Evolutionary conservation across 306 rosid genomes (phyloP).

Genomic region (Crotalaria pallida): DNA sequence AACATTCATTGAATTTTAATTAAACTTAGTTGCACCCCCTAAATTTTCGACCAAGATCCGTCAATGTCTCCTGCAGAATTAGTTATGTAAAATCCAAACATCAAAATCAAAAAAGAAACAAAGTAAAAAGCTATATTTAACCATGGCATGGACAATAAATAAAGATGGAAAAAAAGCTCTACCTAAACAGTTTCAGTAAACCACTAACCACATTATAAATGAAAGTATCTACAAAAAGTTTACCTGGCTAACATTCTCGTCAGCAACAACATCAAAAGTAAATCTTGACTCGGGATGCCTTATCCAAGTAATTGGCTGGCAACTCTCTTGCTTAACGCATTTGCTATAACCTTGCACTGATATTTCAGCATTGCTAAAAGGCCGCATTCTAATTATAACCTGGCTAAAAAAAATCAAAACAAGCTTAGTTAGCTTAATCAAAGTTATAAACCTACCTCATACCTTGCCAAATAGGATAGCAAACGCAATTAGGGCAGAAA

Average conservation of each 20-base stretch:
- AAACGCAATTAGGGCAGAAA: too few relatives aligned
- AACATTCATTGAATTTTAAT: too few relatives aligned
- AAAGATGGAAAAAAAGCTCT: too few relatives aligned
- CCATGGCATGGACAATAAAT: not conserved
- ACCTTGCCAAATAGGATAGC: too few relatives aligned
- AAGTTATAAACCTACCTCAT: too few relatives aligned
- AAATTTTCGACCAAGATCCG: too few relatives aligned
- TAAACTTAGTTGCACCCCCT: too few relatives aligned
- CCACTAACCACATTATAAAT: not conserved
- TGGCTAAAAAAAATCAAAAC: conserved; percentile 18
- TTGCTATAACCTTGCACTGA: conserved; percentile 79
- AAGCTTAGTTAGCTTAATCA: not conserved
- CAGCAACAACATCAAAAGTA: conserved; percentile 93
- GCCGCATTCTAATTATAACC: conserved; percentile 96
- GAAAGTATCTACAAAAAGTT: not conserved
- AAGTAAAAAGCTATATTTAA: not conserved
- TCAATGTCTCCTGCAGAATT: too few relatives aligned
- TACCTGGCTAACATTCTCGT: conserved; percentile 93
- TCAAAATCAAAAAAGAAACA: not conserved
- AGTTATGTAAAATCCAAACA: conserved; percentile 15
- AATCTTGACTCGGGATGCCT: conserved; percentile 92
- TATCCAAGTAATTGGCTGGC: conserved; percentile 73
- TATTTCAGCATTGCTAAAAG: conserved; percentile 70
- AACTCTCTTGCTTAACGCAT: conserved; percentile 83
- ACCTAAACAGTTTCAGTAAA: not conserved